Evolutionary conservation across 2,329 filamentous ascomycete genomes (phyloP).

Genomic region (Monilinia aucupariae): DNA sequence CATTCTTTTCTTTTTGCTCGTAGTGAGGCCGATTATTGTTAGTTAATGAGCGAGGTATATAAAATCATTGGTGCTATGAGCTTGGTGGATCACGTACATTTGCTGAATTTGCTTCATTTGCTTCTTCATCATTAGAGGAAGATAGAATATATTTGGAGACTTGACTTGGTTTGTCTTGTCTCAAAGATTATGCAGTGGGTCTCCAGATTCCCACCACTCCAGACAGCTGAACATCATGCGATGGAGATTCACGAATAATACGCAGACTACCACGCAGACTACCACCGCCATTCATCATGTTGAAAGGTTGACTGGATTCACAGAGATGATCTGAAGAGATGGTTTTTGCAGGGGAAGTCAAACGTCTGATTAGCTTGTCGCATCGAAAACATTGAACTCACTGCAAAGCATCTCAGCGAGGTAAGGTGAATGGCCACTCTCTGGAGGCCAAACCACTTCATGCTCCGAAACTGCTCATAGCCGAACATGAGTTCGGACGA

Average conservation of each 20-base stretch:
- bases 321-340: neutral
- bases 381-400: neutral
- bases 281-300: neutral
- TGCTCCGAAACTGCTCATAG: neutral
- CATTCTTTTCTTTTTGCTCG: too few relatives aligned
- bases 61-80: too few relatives aligned
- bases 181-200: too few relatives aligned
- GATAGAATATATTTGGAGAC: too few relatives aligned
- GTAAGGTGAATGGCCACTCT: neutral
- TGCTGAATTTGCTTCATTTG: too few relatives aligned
- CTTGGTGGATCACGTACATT: too few relatives aligned
- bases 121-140: too few relatives aligned
- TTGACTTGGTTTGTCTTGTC: too few relatives aligned
- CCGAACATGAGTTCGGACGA: neutral
- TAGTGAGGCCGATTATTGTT: too few relatives aligned
- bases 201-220: too few relatives aligned
- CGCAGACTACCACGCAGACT: neutral
- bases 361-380: neutral
- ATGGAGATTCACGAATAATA: neutral
- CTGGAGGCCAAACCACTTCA: constrained; percentile 4
- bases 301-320: neutral
- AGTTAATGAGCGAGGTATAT: too few relatives aligned
- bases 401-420: neutral
- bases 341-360: neutral
- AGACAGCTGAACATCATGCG: too few relatives aligned